Base-by-base conservation (phyloP, 2,329 filamentous ascomycete genomes). In the Pseudocercospora cruenta region DNA sequence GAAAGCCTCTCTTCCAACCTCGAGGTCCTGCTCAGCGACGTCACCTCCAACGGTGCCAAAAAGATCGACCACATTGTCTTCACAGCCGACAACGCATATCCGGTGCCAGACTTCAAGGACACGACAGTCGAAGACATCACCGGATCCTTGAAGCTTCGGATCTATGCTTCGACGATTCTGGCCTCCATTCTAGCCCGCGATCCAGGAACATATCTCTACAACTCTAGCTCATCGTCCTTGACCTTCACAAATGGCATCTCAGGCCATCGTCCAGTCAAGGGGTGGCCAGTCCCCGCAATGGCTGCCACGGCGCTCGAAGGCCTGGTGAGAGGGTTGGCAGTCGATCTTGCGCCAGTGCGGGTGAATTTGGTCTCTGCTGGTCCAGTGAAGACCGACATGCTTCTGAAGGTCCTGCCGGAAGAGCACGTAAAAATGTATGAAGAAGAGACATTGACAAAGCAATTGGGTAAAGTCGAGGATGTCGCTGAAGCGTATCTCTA, bases 401-500 rank as follows among this genome's bases (percentile, higher is more conserved):
- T 49, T 14, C 45, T 47, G n/a, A 24, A 10, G 45, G n/a, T 3
- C 4, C 45, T 49, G 22, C 19, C 19, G 45, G n/a, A 49, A 22
- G 45, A 49, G 22, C 24, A 49, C 45, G 19, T 49, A 14, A 22
- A 47, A 24, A 7, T 49, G 45, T 49, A 22, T 24, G 47, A 21
- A 21, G 47, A 24, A 19, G 2, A 51, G 47, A 24, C 9, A 12
- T 14, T 51, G 21, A 51, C 47, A 8, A 51, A 51, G 9, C 19
- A 75, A 64, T 72, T 83, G 3, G 81, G 76, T 1, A 68, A 67
- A 12, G 54, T 58, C 31, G 28, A 58, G 28, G n/a, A 58, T n/a
- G n/a, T 58, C 19, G 28, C 54, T 14, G 54, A 58, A 39, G 24
- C 24, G 54, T 58, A 58, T 36, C 14, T 58, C 3, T 58, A 58